Conservation (phyloP, 176 grass and related monocot species). For the Oryza australiensis region DNA sequence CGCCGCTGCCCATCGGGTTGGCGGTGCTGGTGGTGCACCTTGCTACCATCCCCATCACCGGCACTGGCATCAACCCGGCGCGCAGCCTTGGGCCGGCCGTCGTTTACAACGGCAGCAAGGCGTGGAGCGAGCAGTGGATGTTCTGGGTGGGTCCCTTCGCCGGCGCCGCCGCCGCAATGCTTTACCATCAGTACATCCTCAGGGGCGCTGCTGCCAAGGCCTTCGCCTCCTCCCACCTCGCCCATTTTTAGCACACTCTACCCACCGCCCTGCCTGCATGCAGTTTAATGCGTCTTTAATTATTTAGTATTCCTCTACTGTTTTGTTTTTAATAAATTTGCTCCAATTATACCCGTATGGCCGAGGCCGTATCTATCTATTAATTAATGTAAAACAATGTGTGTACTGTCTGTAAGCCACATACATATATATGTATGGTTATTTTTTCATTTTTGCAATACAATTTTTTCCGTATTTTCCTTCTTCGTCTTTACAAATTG, state of each 20-base stretch:
- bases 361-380: too few species aligned
- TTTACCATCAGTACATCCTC: slow-evolving; percentile 50
- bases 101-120: slow-evolving; percentile 27
- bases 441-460: too few species aligned
- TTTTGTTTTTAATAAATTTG: neutral
- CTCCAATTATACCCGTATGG: neutral
- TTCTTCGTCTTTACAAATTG: too few species aligned
- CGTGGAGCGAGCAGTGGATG: slow-evolving; percentile 44
- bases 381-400: too few species aligned
- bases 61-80: slow-evolving; percentile 45
- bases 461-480: too few species aligned
- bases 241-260: too few species aligned
- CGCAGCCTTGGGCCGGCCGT: slow-evolving; percentile 34
- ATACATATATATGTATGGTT: neutral
- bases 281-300: neutral
- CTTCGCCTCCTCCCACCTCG: slow-evolving; percentile 18
- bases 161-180: slow-evolving; percentile 25
- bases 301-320: neutral
- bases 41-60: slow-evolving; percentile 41
- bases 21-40: slow-evolving; percentile 43
- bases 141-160: slow-evolving; percentile 44
- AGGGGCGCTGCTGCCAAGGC: slow-evolving; percentile 40
- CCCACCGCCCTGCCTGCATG: neutral
- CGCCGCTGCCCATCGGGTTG: slow-evolving; percentile 43
- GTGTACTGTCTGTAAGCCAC: neutral